Base-by-base conservation (phyloP, 768 basidiomycete species). In the Lentinula sp. region DNA sequence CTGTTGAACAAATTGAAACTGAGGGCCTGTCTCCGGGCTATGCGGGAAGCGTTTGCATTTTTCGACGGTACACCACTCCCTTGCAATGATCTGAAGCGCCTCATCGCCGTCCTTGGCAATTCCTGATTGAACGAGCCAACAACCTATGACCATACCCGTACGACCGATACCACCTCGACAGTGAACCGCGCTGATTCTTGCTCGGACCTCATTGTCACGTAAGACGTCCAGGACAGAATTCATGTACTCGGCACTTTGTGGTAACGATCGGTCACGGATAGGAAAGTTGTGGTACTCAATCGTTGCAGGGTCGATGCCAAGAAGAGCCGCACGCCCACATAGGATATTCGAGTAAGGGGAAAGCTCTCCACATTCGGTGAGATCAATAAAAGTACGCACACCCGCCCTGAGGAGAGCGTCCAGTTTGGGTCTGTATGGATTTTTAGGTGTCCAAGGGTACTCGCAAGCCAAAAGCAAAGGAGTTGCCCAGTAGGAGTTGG, bases 401-500 rank as follows among this genome's bases (percentile, higher is more conserved):
- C 90, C 90, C 1, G 88, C 83, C 9, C 74, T 74, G 28, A 92
- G 83, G 55, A 92, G 79, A 0, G 84, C 83, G 74, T 90, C 88
- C 63, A 92, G 81, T 67, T 92, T 91, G 63, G 88, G 86, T 59
- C 77, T 79, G 62, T 76, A 70, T 7, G 78, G 74, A 70, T 81
- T 76, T 62, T 78, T 80, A 4, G 87, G 87, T 16, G 82, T 75
- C 84, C 86, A 92, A 1, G 90, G 90, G 71, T 91, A 91, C 68
- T 92, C 90, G 81, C 88, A 91, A 0, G 90, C 90, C 58, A 91
- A 78, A 39, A 92, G 80, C 10, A 78, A 72, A 0, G 85, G 79
- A 0, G 88, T 90, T 0, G 88, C 90, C 90, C 90, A 92, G 75
- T 91, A 91, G 0, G 87, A 89, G 72, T 92, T 92, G n/a, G 88